phyloP scores from a whole-genome alignment of 805 yeast genomes.

The Starmerella cellae region DNA sequence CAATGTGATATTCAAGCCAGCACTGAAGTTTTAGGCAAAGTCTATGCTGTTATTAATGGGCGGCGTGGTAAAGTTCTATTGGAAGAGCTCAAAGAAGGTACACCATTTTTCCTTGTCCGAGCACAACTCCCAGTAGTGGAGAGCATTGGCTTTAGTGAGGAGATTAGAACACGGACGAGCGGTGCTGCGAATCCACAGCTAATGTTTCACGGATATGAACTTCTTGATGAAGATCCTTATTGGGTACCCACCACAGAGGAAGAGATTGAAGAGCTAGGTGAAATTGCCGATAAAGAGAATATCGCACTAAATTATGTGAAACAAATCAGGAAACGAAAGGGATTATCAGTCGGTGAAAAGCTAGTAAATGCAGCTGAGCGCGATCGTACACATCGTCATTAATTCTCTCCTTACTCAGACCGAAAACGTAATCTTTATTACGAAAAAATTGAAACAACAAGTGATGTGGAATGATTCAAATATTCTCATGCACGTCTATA shows the following conservation, averaged over 20 bases:
- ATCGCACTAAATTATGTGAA: slow-evolving; percentile 81
- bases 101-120: slow-evolving; percentile 80
- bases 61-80: slow-evolving; percentile 73
- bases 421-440: no score
- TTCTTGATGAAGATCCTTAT: slow-evolving; percentile 85
- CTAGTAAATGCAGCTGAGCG: slow-evolving; percentile 86
- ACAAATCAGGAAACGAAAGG: slow-evolving; percentile 68
- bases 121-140: slow-evolving; percentile 87
- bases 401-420: no score
- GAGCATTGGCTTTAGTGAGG: slow-evolving; percentile 94
- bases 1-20: slow-evolving; percentile 91
- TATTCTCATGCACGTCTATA: no score
- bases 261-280: slow-evolving; percentile 87
- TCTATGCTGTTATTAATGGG: slow-evolving; percentile 82
- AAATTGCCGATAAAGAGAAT: slow-evolving; percentile 81
- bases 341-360: slow-evolving; percentile 78
- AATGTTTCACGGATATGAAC: slow-evolving; percentile 76
- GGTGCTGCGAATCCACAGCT: slow-evolving; percentile 97
- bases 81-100: slow-evolving; percentile 97
- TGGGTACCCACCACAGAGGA: slow-evolving; percentile 99
- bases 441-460: no score
- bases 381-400: slow-evolving; percentile 32
- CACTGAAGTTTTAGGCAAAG: slow-evolving; percentile 88
- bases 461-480: no score
- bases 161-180: slow-evolving; percentile 79